A percentile compares a stretch with the other conserved stretches of the same genome.
Evolutionary conservation across 2,329 filamentous ascomycete genomes (phyloP).

Genomic region (Pseudogymnoascus sp.): DNA sequence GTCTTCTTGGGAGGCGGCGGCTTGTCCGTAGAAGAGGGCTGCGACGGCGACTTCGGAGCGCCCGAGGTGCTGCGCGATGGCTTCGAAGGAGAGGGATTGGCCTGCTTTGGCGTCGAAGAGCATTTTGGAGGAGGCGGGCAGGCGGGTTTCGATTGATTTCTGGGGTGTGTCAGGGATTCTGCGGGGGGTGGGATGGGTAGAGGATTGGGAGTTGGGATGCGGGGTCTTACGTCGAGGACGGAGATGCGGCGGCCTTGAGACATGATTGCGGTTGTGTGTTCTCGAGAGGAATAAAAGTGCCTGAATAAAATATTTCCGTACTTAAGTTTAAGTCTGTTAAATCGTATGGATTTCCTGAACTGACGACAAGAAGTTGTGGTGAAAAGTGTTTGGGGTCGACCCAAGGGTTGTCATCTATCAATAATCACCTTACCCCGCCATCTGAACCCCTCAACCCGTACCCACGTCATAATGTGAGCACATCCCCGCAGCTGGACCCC

Average conservation of each 20-base stretch:
- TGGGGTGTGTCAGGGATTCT: slow-evolving; percentile 27
- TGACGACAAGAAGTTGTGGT: not conserved
- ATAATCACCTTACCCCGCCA: slow-evolving; percentile 7
- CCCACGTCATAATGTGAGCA: slow-evolving; percentile 5
- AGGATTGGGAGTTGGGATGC: not conserved
- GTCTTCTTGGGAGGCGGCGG: slow-evolving; percentile 63
- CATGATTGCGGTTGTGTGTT: not conserved
- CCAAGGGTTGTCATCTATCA: not conserved
- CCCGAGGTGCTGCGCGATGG: slow-evolving; percentile 64
- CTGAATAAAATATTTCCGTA: not conserved
- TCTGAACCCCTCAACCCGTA: not conserved
- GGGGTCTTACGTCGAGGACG: not conserved
- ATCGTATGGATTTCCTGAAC: not conserved
- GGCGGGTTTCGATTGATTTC: slow-evolving; percentile 58
- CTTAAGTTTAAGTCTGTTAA: not conserved
- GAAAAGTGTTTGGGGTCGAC: not conserved
- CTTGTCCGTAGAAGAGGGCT: slow-evolving; percentile 85
- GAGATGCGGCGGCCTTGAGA: not conserved
- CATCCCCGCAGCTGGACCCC: not conserved
- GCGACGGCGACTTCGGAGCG: slow-evolving; percentile 84
- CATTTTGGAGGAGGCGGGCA: slow-evolving; percentile 61
- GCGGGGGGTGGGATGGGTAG: not conserved
- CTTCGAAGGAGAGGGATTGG: slow-evolving; percentile 69
- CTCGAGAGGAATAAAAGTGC: not conserved
- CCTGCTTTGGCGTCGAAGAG: slow-evolving; percentile 76